phyloP scores from a whole-genome alignment of 768 basidiomycete genomes.

The Trametes gibbosa region DNA sequence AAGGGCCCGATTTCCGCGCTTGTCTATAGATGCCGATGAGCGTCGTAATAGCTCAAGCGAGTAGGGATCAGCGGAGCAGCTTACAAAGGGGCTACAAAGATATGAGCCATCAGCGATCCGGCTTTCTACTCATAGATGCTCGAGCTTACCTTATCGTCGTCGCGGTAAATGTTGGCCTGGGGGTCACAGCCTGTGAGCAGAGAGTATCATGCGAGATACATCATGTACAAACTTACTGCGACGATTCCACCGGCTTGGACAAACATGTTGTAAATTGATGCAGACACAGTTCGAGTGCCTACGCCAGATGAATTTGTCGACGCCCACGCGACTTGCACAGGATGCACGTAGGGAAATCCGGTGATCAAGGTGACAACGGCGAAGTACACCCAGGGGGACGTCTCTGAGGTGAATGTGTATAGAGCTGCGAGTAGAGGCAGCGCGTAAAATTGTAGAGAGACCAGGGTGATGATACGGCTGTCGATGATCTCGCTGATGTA shows the following conservation, averaged over 20 bases:
- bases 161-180: slow-evolving; percentile 55
- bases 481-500: slow-evolving; percentile 56
- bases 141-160: slow-evolving; percentile 38
- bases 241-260: slow-evolving; percentile 57
- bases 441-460: slow-evolving; percentile 61
- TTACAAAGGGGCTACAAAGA: slow-evolving; percentile 26
- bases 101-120: background rate
- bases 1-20: slow-evolving; percentile 55
- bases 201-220: background rate
- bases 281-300: slow-evolving; percentile 46
- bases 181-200: background rate
- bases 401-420: slow-evolving; percentile 45
- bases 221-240: slow-evolving; percentile 31
- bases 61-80: background rate
- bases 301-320: slow-evolving; percentile 62
- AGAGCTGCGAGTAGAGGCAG: slow-evolving; percentile 59
- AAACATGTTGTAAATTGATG: slow-evolving; percentile 61
- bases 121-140: background rate
- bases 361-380: slow-evolving; percentile 53
- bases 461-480: slow-evolving; percentile 51
- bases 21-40: slow-evolving; percentile 36
- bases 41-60: background rate
- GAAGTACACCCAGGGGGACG: slow-evolving; percentile 58
- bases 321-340: slow-evolving; percentile 47
- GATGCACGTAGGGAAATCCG: slow-evolving; percentile 42